phyloP scores from a whole-genome alignment of 2,329 filamentous ascomycete genomes.

The Fonsecaea monophora region DNA sequence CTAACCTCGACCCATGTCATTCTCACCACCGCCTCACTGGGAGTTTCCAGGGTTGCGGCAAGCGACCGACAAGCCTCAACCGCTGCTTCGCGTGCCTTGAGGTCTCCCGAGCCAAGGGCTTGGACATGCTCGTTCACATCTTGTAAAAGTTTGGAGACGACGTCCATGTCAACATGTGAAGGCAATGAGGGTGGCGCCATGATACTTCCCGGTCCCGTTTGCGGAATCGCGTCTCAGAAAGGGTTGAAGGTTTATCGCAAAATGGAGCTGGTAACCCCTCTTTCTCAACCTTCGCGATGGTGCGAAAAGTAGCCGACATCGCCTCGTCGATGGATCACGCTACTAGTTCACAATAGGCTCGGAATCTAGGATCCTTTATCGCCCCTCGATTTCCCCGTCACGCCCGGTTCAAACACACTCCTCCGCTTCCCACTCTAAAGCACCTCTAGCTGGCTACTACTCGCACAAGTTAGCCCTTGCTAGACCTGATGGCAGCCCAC shows the following conservation, averaged over 20 bases:
- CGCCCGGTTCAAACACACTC: not conserved
- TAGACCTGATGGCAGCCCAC: not conserved
- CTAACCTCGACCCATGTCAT: constrained; percentile 24
- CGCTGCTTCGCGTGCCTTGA: constrained; percentile 20
- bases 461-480: not conserved
- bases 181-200: not conserved
- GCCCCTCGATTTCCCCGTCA: not conserved
- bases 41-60: constrained; percentile 18
- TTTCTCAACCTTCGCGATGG: not conserved
- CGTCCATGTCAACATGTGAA: constrained; percentile 7
- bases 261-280: not conserved
- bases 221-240: not conserved
- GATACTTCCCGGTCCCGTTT: not conserved
- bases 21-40: constrained; percentile 22
- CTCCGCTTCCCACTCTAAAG: not conserved
- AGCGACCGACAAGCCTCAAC: constrained; percentile 19
- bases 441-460: not conserved
- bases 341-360: constrained; percentile 1
- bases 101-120: constrained; percentile 15
- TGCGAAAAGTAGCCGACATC: not conserved
- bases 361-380: not conserved
- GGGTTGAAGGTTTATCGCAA: not conserved
- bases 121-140: constrained; percentile 19
- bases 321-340: not conserved
- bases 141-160: constrained; percentile 9